Conservation (phyloP, 75 land plant genomes). For the Gnetum montanum region DNA sequence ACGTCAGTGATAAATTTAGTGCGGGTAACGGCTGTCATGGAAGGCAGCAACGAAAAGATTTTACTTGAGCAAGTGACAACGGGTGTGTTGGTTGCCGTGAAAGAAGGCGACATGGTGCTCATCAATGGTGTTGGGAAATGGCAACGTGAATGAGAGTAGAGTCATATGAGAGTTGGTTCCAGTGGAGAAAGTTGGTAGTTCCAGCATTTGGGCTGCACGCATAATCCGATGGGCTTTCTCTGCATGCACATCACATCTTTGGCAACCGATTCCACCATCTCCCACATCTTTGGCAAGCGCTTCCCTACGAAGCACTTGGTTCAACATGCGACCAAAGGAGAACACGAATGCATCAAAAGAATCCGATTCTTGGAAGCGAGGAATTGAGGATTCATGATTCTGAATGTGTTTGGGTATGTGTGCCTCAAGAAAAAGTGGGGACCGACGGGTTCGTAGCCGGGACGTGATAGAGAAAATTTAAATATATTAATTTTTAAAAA, state of each 20-base stretch:
- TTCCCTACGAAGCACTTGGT: slow-evolving; percentile 61
- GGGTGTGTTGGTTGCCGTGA: slow-evolving; percentile 59
- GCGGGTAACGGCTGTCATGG: slow-evolving; percentile 70
- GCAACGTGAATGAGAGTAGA: slow-evolving; percentile 79
- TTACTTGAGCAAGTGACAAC: slow-evolving; percentile 56
- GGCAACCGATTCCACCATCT: slow-evolving; percentile 72
- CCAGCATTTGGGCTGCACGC: slow-evolving; percentile 80
- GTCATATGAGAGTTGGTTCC: slow-evolving; percentile 85
- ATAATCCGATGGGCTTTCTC: slow-evolving; percentile 76
- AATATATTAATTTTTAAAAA: no score
- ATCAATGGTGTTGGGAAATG: slow-evolving; percentile 80
- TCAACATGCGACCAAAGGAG: slow-evolving; percentile 63
- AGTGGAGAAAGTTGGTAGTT: slow-evolving; percentile 54
- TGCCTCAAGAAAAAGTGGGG: no score
- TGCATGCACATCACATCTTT: slow-evolving; percentile 56
- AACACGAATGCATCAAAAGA: no score
- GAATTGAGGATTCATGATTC: no score
- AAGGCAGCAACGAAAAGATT: slow-evolving; percentile 54
- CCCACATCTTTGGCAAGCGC: slow-evolving; percentile 63
- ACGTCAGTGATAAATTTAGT: slow-evolving; percentile 63
- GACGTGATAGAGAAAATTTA: no score
- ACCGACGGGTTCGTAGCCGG: no score
- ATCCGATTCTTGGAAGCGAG: no score
- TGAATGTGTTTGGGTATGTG: no score
- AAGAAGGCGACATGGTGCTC: slow-evolving; percentile 83